Evolutionary conservation across 2,329 filamentous ascomycete species (phyloP).

Genomic region (Aureobasidium sp.): DNA sequence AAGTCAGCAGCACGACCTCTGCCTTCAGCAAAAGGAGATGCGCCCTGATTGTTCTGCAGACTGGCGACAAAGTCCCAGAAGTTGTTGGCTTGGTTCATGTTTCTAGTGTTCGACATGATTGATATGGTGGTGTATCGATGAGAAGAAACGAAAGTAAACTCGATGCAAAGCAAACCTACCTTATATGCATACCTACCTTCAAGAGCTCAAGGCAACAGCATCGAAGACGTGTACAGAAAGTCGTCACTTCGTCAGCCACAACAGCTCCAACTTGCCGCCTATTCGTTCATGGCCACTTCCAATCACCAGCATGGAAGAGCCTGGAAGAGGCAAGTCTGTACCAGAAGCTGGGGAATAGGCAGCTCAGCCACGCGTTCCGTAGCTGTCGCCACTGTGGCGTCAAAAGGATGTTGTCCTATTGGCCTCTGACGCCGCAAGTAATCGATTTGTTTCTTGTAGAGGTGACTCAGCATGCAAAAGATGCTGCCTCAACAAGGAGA

Average conservation of each 20-base stretch:
- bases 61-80: constrained; percentile 51
- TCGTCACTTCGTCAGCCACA: constrained; percentile 12
- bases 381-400: constrained; percentile 13
- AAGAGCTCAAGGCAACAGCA: constrained; percentile 10
- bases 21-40: constrained; percentile 4
- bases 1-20: constrained; percentile 20
- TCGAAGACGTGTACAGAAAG: constrained; percentile 4
- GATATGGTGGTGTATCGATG: constrained; percentile 3
- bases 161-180: not conserved
- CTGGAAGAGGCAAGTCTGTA: constrained; percentile 8
- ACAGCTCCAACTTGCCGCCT: not conserved
- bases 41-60: constrained; percentile 30
- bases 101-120: constrained; percentile 18
- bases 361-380: constrained; percentile 11
- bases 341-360: constrained; percentile 12
- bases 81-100: constrained; percentile 38
- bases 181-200: constrained; percentile 10
- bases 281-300: not conserved
- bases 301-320: constrained; percentile 2
- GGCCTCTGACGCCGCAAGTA: not conserved
- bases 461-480: not conserved
- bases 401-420: not conserved
- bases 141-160: not conserved
- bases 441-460: not conserved
- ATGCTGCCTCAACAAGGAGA: not conserved